phyloP scores from a whole-genome alignment of 345 rosid species.

The Cochlearia excelsa region DNA sequence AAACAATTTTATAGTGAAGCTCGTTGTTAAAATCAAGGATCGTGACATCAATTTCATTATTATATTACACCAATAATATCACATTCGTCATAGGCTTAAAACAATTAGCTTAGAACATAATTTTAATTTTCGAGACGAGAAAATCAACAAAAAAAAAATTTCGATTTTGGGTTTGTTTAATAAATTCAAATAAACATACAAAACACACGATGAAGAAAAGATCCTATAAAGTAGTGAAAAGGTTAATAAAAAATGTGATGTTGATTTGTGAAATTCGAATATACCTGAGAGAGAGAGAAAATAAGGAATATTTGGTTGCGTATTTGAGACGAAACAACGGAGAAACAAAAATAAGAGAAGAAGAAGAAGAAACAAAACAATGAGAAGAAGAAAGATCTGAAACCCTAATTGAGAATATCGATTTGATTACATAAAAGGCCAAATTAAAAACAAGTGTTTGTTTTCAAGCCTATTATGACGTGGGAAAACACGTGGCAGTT shows the following conservation, averaged over 20 bases:
- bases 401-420: too few species aligned
- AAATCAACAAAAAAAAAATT: not conserved
- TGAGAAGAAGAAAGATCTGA: constrained; percentile 11
- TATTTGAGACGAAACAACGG: constrained; percentile 11
- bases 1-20: not conserved
- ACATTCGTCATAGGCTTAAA: constrained; percentile 10
- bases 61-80: not conserved
- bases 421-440: not conserved
- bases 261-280: constrained; percentile 13
- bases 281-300: constrained; percentile 28
- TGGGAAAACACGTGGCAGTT: constrained; percentile 24
- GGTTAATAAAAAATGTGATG: not conserved
- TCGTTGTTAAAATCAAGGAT: constrained; percentile 9
- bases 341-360: constrained; percentile 16
- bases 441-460: constrained; percentile 38
- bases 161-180: constrained; percentile 10
- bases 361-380: constrained; percentile 36
- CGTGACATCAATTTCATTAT: not conserved
- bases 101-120: constrained; percentile 5
- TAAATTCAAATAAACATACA: not conserved
- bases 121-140: not conserved
- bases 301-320: not conserved
- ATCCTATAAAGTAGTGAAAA: not conserved
- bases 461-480: constrained; percentile 22
- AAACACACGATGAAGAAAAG: not conserved